Evolutionary conservation across 2,329 filamentous ascomycete species (phyloP).

Genomic region (Cladosporium austrohemisphaericum): DNA sequence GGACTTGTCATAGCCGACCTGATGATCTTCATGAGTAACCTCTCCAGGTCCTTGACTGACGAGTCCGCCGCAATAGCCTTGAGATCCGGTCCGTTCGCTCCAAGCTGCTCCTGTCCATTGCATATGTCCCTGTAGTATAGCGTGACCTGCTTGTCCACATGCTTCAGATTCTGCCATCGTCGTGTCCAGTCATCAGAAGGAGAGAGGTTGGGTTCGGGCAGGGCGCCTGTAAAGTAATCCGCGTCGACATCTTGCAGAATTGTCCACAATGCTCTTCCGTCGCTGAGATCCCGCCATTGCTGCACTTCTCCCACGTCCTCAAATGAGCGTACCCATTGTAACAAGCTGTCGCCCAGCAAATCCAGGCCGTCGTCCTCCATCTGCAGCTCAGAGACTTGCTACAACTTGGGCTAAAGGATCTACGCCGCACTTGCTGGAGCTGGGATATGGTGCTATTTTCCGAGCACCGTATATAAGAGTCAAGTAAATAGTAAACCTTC

Average conservation of each 20-base stretch:
- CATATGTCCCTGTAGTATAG: conserved; percentile 48
- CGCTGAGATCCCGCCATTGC: conserved; percentile 42
- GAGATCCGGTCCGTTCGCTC: conserved; percentile 42
- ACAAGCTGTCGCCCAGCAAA: conserved; percentile 28
- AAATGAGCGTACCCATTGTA: conserved; percentile 44
- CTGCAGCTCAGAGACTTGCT: too few relatives aligned
- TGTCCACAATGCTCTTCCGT: conserved; percentile 47
- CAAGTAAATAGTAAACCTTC: too few relatives aligned
- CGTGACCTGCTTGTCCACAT: conserved; percentile 47
- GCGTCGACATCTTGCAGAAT: conserved; percentile 47
- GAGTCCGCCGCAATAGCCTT: conserved; percentile 48
- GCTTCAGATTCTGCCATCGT: conserved; percentile 52
- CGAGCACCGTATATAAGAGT: too few relatives aligned
- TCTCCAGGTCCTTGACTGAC: conserved; percentile 34
- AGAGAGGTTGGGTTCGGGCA: conserved; percentile 44
- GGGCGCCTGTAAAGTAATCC: conserved; percentile 46
- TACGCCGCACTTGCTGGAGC: too few relatives aligned
- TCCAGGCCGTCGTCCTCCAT: conserved; percentile 18
- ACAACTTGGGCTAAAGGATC: too few relatives aligned
- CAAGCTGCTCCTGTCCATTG: conserved; percentile 37
- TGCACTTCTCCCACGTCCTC: conserved; percentile 36
- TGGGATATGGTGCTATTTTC: too few relatives aligned
- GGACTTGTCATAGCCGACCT: conserved; percentile 47
- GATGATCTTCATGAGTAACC: conserved; percentile 48
- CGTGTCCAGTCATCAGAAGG: conserved; percentile 49